Base-by-base conservation (phyloP, 2,329 filamentous ascomycete species). In the Fusarium nurragi region DNA sequence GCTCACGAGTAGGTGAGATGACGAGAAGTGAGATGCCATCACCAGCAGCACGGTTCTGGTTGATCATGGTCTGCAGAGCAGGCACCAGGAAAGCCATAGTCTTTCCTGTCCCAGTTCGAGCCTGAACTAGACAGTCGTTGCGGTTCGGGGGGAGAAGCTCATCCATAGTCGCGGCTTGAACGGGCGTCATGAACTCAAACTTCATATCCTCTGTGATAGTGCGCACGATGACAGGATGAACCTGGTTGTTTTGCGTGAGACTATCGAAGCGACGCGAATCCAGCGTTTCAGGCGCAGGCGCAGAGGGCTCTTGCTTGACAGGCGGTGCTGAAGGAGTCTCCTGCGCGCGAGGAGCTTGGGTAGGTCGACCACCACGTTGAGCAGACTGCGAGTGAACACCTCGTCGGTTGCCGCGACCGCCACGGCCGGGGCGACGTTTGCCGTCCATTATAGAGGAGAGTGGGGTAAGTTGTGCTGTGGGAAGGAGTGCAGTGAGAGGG, bases 91-190 rank as follows among this genome's bases (percentile, higher is more conserved):
- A 96, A 44, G 90, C 92, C 53, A 95, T 77, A 0, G 92, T 96
- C 79, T 96, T 96, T 69, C 92, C 92, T 1, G 93, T 96, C 67
- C 92, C 92, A 1, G 92, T 96, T 80, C 91, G 94, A 48, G 92
- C 92, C 77, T 95, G 92, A 8, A 92, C 92, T 58, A 96, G 80
- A 57, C 87, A 80, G 71, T 86, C 84, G 48, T 70, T 74, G 23
- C 78, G 76, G 47, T 76, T 76, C 1, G 78, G 78, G n/a, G 79
- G 77, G 12, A 84, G 77, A 52, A 85, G 78, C 48, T 80, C 77
- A 58, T 77, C 73, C 13, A 86, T 75, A 4, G 83, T 84, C 16
- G 83, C 80, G 16, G 83, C 81, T 74, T 86, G 84, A 3, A 86
- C 84, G 13, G 83, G 82, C 57, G 82, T 84, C 84, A 86, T 85